These are phyloP conservation scores for Tetrahymena thermophila DNA, from an alignment of 73 alveolate species.

Conservation along the genomic window DNA sequence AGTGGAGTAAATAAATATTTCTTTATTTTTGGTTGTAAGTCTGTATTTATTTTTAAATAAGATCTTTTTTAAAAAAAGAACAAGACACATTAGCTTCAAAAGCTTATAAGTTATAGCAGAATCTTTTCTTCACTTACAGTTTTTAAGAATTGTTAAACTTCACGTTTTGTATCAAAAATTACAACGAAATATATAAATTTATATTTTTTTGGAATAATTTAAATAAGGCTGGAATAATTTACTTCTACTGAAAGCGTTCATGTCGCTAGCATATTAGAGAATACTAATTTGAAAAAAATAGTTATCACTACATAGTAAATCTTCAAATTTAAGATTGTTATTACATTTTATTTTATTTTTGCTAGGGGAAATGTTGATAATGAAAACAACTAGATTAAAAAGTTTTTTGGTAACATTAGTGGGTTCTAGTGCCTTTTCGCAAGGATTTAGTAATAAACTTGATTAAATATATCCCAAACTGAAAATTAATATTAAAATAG, in stretches of 20 bases:
- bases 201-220: too few species aligned
- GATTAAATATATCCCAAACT: not conserved
- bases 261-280: not conserved
- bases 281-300: not conserved
- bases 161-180: not conserved
- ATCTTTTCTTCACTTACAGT: not conserved
- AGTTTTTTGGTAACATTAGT: not conserved
- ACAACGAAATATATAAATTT: too few species aligned
- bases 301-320: not conserved
- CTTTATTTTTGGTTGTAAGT: too few species aligned
- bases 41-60: too few species aligned
- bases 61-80: not conserved
- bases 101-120: not conserved
- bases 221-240: not conserved
- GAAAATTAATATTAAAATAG: not conserved
- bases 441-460: not conserved
- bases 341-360: too few species aligned
- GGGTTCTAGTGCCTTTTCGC: not conserved
- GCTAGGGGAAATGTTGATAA: not conserved
- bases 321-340: not conserved
- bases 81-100: not conserved
- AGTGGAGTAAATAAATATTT: not conserved
- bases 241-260: not conserved
- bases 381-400: not conserved
- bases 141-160: not conserved